Evolutionary conservation across 371 early-diverging fungal species (phyloP), one percentile per base, ranked within the genome.

Genomic region (Apophysomyces sp.): DNA sequence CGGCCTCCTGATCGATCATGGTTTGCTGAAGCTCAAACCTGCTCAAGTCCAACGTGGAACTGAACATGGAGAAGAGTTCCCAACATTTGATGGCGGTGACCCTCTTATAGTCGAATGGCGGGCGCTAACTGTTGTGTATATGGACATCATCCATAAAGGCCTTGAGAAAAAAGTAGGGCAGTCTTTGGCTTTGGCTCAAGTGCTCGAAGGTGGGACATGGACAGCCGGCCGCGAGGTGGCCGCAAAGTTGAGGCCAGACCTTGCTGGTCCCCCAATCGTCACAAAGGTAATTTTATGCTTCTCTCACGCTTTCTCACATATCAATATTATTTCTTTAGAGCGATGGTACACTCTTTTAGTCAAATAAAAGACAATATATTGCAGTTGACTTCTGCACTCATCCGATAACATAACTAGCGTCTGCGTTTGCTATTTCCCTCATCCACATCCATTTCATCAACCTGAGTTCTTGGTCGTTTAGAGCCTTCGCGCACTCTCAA

Each of bases 201-300:
- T 97, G 1, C 80, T 97, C 4, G 95, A 97, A 65, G 94, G 92
- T 8, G 96, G 96, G n/a, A 91, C 91, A 8, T 93, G 93, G 92
- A 90, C 88, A 55, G 86, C 94, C 36, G 97, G 97, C 0, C 81
- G 97, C 21, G 96, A 94, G 72, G 82, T 93, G 24, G 96, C 96
- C 36, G 88, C 89, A 4, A 78, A 84, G 36, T 65, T 84, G 65
- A 81, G 97, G 26, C 89, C 91, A 9, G 79, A 82, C 1, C 86
- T 92, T 34, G 88, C 85, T 62, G 94, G 93, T 1, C 96, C 97
- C 52, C 97, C 97, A 9, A 94, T 96, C 62, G 81, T 88, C 41
- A 93, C 94, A 60, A 66, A 74, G 77, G 80, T 74, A 71, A 62
- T 28, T n/a, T 9, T 8, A 28, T 36, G 8, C 2, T 13, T 34